phyloP scores from a whole-genome alignment of 345 rosid genomes.

The Citrus inodora region DNA sequence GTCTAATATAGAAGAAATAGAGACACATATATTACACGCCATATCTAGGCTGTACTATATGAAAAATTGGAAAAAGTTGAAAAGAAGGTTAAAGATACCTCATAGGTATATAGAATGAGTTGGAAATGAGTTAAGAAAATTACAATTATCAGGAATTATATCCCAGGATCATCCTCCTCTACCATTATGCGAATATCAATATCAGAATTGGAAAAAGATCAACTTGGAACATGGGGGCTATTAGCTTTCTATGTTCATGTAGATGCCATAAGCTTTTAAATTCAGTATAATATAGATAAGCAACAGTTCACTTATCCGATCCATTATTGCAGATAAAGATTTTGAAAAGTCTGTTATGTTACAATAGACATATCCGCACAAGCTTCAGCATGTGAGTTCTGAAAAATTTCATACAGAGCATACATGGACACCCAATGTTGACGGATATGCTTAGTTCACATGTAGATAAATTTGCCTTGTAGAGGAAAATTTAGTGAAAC shows the following conservation, averaged over 20 bases:
- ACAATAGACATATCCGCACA: not conserved
- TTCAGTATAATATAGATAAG: not conserved
- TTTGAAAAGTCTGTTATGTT: not conserved
- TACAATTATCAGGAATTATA: not conserved
- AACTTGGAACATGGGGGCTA: not conserved
- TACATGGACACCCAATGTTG: not conserved
- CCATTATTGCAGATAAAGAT: not conserved
- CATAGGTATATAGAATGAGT: not conserved
- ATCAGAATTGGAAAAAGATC: not conserved
- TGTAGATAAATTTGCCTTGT: not conserved
- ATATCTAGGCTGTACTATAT: not conserved
- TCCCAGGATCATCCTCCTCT: not conserved
- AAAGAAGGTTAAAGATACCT: not conserved
- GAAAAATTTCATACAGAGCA: not conserved
- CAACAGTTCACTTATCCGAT: not conserved
- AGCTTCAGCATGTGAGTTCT: not conserved
- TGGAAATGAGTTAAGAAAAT: not conserved
- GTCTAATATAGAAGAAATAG: not conserved
- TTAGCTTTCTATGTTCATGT: not conserved
- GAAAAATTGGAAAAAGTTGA: not conserved
- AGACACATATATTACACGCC: not conserved
- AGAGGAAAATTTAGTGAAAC: not conserved
- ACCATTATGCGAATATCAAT: not conserved
- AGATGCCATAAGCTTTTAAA: not conserved
- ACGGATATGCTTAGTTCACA: not conserved